Percentiles rank a stretch among this genome's conserved stretches.
Conservation (phyloP, 139 green algal species). For the Chlamydomonas asymmetrica region DNA sequence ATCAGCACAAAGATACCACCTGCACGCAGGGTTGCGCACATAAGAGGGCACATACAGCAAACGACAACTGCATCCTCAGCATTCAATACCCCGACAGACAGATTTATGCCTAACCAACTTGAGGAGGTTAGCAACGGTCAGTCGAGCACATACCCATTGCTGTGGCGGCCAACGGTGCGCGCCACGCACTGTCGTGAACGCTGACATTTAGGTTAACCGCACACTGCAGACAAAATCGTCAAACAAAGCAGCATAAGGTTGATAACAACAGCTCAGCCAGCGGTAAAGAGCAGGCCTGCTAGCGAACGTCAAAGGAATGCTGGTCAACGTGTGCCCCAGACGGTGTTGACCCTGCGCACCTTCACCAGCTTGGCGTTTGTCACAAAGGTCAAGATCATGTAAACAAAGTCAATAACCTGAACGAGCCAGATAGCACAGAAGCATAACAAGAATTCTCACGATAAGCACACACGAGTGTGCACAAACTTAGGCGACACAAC, state of each 20-base stretch:
- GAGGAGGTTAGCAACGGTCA: too few relatives aligned
- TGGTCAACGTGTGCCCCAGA: not conserved
- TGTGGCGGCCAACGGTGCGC: slow-evolving; percentile 33
- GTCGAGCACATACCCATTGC: slow-evolving; percentile 39
- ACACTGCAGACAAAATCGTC: not conserved
- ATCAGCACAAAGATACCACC: slow-evolving; percentile 9
- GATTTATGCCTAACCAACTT: too few relatives aligned
- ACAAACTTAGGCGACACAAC: too few relatives aligned
- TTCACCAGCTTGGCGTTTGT: slow-evolving; percentile 37
- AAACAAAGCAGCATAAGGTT: not conserved
- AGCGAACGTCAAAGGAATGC: not conserved
- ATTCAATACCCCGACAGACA: too few relatives aligned
- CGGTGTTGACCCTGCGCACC: not conserved
- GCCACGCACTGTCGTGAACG: slow-evolving; percentile 18
- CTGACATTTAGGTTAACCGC: not conserved
- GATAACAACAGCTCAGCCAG: not conserved
- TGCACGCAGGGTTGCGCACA: too few relatives aligned
- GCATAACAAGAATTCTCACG: too few relatives aligned
- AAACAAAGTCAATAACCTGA: slow-evolving; percentile 35
- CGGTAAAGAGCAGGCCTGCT: too few relatives aligned
- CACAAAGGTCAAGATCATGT: slow-evolving; percentile 36
- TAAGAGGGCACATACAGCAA: too few relatives aligned
- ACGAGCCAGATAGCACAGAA: too few relatives aligned
- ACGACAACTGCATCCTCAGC: too few relatives aligned
- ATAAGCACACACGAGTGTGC: too few relatives aligned